Base-by-base conservation (phyloP, 495 filamentous ascomycete genomes). In the Neurospora sp. region DNA sequence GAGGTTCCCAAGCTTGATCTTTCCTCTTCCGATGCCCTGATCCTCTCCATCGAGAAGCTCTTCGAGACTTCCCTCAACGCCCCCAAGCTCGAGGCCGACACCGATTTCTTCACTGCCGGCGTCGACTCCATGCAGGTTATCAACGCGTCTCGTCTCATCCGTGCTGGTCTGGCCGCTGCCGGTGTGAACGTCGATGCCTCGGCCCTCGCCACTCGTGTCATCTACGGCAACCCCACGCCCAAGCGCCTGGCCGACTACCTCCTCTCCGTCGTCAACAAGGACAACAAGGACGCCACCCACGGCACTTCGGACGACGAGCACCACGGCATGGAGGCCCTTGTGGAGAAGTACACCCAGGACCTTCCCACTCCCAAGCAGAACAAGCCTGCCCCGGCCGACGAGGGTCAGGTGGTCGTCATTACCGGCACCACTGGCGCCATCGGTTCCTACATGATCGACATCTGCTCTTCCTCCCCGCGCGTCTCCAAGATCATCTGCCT, bases 371-470 rank as follows among this genome's bases (percentile, higher is more conserved):
- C 75, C 5, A 73, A 38, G 27, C 70, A 70, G 44, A 72, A 80
- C 70, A 83, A 83, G 70, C 76, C 80, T 4, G 69, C 80, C 1
- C 80, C 85, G 10, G 44, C 49, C 10, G 80, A 84, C 41, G 74
- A 81, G 5, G 76, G 75, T 23, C 84, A 85, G 73, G 80, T 84
- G 0, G 80, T 90, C n/a, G 72, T 90, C 23, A 79, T 91, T 14
- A 91, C 88, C 1, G 89, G 89, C 40, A 85, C 86, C 0, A 91
- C 89, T 1, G 89, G 89, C 31, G 83, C 83, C n/a, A 75, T 92
- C 8, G 89, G 90, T 5, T 86, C 84, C 2, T 88, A 90, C 76
- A 79, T 91, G 73, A 79, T 91, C 2, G 82, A 87, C 73, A 44
- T 78, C 5, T 81, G 88, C 18, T 71, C 83, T 0, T 66, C 72